phyloP scores from a whole-genome alignment of 202 grass and related monocot genomes.

The Dendrocalamus latiflorus region DNA sequence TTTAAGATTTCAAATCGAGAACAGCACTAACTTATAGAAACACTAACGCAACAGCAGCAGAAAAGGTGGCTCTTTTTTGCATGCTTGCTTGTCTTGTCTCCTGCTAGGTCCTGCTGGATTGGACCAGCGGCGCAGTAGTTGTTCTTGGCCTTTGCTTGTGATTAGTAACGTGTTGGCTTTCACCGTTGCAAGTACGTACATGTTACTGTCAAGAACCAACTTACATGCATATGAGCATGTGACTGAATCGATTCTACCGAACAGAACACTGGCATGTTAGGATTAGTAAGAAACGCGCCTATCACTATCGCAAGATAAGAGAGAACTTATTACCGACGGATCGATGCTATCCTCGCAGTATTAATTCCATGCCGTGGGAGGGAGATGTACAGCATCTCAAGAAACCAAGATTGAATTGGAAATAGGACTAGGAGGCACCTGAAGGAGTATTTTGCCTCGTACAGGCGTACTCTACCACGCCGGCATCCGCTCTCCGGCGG shows the following conservation, averaged over 20 bases:
- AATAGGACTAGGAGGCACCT: too few relatives aligned
- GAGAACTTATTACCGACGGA: background rate
- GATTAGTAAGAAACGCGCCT: background rate
- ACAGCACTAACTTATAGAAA: background rate
- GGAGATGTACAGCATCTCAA: too few relatives aligned
- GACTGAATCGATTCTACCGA: background rate
- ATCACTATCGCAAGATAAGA: background rate
- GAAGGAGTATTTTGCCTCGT: too few relatives aligned
- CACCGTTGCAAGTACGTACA: background rate
- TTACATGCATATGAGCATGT: background rate
- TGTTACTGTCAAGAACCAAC: background rate
- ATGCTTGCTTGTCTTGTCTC: background rate
- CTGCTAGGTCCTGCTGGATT: background rate
- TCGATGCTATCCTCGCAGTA: background rate
- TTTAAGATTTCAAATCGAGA: constrained; percentile 2
- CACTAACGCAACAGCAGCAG: background rate
- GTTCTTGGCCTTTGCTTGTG: background rate
- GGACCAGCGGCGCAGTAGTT: background rate
- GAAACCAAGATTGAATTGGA: too few relatives aligned
- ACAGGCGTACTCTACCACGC: too few relatives aligned
- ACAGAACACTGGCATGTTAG: background rate
- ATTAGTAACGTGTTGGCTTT: background rate
- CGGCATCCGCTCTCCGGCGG: too few relatives aligned
- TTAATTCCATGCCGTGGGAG: background rate
- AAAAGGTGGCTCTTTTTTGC: background rate